These are phyloP conservation scores for Penicillium sp. DNA, from an alignment of 2,329 filamentous ascomycete genomes.

Conservation along the genomic window DNA sequence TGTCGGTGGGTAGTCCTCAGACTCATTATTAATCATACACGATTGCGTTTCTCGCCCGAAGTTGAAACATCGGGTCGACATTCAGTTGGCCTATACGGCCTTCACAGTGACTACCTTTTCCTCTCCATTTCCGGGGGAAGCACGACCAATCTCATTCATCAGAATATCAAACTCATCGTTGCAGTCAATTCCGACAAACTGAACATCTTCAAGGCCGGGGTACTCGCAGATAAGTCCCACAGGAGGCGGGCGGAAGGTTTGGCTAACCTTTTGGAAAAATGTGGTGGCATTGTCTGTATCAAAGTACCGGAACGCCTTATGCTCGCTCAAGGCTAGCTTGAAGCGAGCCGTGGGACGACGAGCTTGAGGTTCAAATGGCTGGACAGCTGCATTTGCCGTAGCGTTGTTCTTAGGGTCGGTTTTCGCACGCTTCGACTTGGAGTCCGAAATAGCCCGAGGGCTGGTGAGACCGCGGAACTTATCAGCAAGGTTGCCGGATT, in stretches of 20 bases:
- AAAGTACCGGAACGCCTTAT: slow-evolving; percentile 16
- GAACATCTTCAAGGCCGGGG: not conserved
- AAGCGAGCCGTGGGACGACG: slow-evolving; percentile 8
- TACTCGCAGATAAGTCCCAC: slow-evolving; percentile 15
- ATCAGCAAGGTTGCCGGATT: too few relatives aligned
- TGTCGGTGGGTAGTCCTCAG: too few relatives aligned
- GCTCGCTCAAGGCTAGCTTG: slow-evolving; percentile 19
- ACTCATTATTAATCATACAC: too few relatives aligned
- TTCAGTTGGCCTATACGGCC: too few relatives aligned
- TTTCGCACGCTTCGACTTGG: too few relatives aligned
- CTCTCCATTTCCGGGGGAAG: not conserved
- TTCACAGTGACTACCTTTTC: not conserved
- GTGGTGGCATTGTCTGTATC: slow-evolving; percentile 12
- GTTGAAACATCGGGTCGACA: too few relatives aligned
- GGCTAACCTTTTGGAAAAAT: slow-evolving; percentile 23
- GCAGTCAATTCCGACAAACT: slow-evolving; percentile 24
- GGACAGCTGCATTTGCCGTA: too few relatives aligned
- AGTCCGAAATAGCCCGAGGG: too few relatives aligned
- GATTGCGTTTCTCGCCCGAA: too few relatives aligned
- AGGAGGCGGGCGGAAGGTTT: slow-evolving; percentile 19
- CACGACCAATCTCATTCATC: slow-evolving; percentile 14
- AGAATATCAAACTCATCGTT: slow-evolving; percentile 25
- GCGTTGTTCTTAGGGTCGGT: too few relatives aligned
- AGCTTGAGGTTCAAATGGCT: too few relatives aligned
- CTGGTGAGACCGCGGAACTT: too few relatives aligned